These are phyloP conservation scores for Cladobotryum mycophilum DNA, from an alignment of 2,329 filamentous ascomycete genomes.

Conservation along the genomic window DNA sequence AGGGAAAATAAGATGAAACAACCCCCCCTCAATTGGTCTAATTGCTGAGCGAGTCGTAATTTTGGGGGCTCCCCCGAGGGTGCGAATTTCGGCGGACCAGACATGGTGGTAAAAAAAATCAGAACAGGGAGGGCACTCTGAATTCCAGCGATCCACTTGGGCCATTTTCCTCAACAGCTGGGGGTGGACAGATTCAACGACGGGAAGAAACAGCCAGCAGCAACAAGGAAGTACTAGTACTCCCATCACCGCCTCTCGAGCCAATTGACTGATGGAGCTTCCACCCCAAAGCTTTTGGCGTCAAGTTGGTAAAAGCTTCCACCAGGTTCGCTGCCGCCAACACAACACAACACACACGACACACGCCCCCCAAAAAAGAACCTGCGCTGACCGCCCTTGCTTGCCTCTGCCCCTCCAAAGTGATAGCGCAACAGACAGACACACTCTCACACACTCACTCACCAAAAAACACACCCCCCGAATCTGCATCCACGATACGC, in stretches of 20 bases:
- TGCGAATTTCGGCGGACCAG: background rate
- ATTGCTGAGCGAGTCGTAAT: too few species aligned
- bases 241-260: background rate
- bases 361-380: constrained; percentile 1
- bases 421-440: too few species aligned
- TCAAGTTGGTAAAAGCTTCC: background rate
- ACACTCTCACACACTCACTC: background rate
- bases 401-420: too few species aligned
- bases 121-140: too few species aligned
- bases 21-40: too few species aligned
- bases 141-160: constrained; percentile 9
- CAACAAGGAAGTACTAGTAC: constrained; percentile 6
- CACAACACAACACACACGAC: background rate
- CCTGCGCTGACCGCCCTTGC: too few species aligned
- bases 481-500: constrained; percentile 1
- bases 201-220: too few species aligned
- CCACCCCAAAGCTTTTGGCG: constrained; percentile 7
- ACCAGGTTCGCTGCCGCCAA: constrained; percentile 2
- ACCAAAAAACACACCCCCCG: constrained; percentile 1
- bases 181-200: background rate
- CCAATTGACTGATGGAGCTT: background rate
- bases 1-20: too few species aligned
- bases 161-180: constrained; percentile 8
- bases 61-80: background rate
- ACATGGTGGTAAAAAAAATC: background rate